These are phyloP conservation scores for Xylariaceae sp. DNA, from an alignment of 2,329 filamentous ascomycete species.

Conservation along the genomic window DNA sequence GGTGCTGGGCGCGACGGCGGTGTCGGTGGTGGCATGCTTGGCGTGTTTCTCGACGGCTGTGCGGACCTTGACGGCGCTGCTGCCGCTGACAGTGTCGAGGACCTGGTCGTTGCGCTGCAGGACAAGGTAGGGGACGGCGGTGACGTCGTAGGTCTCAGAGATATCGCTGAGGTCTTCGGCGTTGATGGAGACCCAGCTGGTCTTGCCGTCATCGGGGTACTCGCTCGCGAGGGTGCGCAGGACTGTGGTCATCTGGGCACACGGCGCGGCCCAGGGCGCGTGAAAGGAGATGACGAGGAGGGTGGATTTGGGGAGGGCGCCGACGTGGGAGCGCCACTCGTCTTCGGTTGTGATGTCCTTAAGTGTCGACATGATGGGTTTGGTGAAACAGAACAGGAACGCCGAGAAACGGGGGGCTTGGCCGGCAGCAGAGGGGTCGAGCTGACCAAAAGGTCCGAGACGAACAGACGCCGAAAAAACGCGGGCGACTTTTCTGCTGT, in stretches of 20 bases:
- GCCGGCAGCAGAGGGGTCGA: not conserved
- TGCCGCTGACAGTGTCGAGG: constrained; percentile 83
- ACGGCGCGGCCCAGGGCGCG: constrained; percentile 93
- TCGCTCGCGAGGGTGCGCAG: constrained; percentile 81
- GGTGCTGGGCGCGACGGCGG: constrained; percentile 32
- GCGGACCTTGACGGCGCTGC: constrained; percentile 81
- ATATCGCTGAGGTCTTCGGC: constrained; percentile 92
- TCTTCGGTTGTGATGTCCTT: constrained; percentile 70
- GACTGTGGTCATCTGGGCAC: constrained; percentile 87
- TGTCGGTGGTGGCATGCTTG: constrained; percentile 40
- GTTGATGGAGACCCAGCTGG: constrained; percentile 86
- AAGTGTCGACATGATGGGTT: constrained; percentile 63
- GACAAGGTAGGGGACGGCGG: constrained; percentile 88
- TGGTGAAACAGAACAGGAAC: not conserved
- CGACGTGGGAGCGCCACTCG: constrained; percentile 68
- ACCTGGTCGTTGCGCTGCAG: constrained; percentile 71
- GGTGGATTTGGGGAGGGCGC: constrained; percentile 62
- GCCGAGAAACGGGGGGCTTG: not conserved
- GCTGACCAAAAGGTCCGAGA: not conserved
- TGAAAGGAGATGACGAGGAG: constrained; percentile 91
- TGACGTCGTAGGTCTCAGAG: constrained; percentile 89
- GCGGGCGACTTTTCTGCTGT: too few relatives aligned
- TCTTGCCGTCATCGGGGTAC: constrained; percentile 64
- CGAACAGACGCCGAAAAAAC: too few relatives aligned
- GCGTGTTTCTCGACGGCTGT: constrained; percentile 81